Percentiles rank a stretch among this genome's conserved stretches.
Evolutionary conservation across 352 stramenopile genomes (phyloP).

Genomic region (Globisporangium paroecandrum): DNA sequence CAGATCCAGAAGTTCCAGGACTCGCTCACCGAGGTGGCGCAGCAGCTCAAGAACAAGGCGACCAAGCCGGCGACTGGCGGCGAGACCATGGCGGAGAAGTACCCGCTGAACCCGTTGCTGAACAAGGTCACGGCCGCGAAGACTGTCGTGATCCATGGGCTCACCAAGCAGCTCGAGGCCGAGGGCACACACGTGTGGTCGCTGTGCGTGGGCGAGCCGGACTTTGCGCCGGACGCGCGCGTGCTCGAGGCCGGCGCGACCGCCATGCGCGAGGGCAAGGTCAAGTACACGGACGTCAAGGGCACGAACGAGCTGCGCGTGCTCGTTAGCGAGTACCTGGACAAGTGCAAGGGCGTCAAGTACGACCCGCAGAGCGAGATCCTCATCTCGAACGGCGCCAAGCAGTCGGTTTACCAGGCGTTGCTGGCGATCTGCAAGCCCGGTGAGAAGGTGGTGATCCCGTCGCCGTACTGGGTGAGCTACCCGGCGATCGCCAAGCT

Average conservation of each 20-base stretch:
- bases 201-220: conserved; percentile 95
- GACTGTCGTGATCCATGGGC: conserved; percentile 91
- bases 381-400: conserved; percentile 95
- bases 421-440: conserved; percentile 88
- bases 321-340: conserved; percentile 89
- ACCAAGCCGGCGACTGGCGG: not conserved
- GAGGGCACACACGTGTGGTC: conserved; percentile 88
- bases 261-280: conserved; percentile 72
- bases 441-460: conserved; percentile 94
- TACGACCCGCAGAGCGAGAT: conserved; percentile 92
- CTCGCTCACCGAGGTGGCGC: conserved; percentile 50
- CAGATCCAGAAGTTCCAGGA: conserved; percentile 80
- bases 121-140: conserved; percentile 82
- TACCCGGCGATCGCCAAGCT: conserved; percentile 97
- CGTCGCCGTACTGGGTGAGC: conserved; percentile 95
- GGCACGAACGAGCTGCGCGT: conserved; percentile 86
- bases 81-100: conserved; percentile 49
- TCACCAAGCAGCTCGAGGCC: conserved; percentile 94
- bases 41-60: conserved; percentile 33
- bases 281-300: conserved; percentile 95
- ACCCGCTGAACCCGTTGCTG: conserved; percentile 76
- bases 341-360: conserved; percentile 85
- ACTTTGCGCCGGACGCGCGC: conserved; percentile 89
- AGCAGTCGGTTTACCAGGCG: conserved; percentile 93
- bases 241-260: conserved; percentile 90